These are phyloP conservation scores for Ceraceosorus bombacis DNA, from an alignment of 1,284 basidiomycete genomes.

Conservation along the genomic window DNA sequence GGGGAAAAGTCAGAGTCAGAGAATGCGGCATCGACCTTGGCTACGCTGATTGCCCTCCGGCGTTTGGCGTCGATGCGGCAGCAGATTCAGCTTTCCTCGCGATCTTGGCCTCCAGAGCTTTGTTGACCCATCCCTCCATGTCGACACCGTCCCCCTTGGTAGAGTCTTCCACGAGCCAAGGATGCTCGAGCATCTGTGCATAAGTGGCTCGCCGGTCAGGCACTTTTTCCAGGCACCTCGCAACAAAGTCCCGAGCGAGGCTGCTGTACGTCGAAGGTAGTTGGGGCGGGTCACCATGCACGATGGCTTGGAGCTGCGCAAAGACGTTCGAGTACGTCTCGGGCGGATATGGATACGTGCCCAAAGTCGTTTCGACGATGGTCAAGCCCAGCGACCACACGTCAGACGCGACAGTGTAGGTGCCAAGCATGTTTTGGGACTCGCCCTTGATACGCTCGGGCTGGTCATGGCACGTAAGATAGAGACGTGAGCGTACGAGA, in stretches of 20 bases:
- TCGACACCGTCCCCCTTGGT: slow-evolving; percentile 42
- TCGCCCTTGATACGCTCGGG: slow-evolving; percentile 94
- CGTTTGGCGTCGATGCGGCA: no score
- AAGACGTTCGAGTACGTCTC: slow-evolving; percentile 96
- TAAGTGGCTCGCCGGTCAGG: slow-evolving; percentile 72
- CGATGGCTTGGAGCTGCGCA: slow-evolving; percentile 89
- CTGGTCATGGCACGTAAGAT: not conserved
- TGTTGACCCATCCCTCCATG: slow-evolving; percentile 46
- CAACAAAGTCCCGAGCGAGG: slow-evolving; percentile 44
- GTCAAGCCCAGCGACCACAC: slow-evolving; percentile 97
- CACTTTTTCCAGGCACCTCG: slow-evolving; percentile 44
- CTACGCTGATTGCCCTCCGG: no score
- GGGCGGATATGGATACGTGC: slow-evolving; percentile 94
- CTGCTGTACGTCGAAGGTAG: slow-evolving; percentile 56
- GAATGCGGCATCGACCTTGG: no score
- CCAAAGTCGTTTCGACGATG: slow-evolving; percentile 85
- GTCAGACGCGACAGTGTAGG: slow-evolving; percentile 93
- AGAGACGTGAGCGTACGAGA: not conserved
- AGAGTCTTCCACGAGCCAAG: slow-evolving; percentile 57
- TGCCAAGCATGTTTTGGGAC: slow-evolving; percentile 72
- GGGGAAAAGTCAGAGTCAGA: no score
- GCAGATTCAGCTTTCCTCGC: slow-evolving; percentile 1
- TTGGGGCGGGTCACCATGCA: slow-evolving; percentile 82
- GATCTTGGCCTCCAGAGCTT: slow-evolving; percentile 17
- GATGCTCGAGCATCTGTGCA: slow-evolving; percentile 70